Evolutionary conservation across 495 filamentous ascomycete genomes (phyloP).

Genomic region (Darksidea phi): DNA sequence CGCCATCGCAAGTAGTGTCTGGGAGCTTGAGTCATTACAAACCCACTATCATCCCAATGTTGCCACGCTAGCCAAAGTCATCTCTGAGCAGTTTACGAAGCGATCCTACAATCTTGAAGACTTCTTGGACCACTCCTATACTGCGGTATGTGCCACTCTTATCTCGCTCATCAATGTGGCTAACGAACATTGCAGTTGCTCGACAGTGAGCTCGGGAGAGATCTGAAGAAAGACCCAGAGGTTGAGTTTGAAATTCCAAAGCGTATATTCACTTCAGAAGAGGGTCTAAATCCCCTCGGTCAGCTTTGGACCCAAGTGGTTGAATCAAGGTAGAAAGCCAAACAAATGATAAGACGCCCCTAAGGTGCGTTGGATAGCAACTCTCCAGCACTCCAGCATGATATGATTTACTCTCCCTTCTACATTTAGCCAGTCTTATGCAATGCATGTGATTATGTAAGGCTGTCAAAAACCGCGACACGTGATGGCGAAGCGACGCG

Average conservation of each 20-base stretch:
- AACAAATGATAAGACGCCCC: background rate
- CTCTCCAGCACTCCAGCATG: no score
- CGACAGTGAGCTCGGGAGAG: constrained; percentile 75
- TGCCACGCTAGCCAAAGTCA: constrained; percentile 86
- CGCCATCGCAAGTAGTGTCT: constrained; percentile 89
- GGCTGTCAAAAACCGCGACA: no score
- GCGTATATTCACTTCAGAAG: constrained; percentile 68
- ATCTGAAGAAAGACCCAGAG: constrained; percentile 79
- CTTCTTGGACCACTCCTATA: constrained; percentile 93
- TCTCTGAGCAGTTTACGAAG: constrained; percentile 97
- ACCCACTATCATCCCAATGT: constrained; percentile 97
- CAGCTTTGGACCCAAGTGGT: constrained; percentile 34
- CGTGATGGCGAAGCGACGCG: no score
- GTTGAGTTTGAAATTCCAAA: constrained; percentile 95
- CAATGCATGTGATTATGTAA: no score
- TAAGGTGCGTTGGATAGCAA: no score
- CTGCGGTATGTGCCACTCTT: constrained; percentile 59
- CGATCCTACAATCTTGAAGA: constrained; percentile 89
- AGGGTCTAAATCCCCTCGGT: constrained; percentile 43
- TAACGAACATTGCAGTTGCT: constrained; percentile 57
- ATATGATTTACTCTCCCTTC: background rate
- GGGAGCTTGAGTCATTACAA: constrained; percentile 89
- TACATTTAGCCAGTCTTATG: no score
- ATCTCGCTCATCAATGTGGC: background rate
- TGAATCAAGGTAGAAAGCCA: constrained; percentile 4